phyloP scores from a whole-genome alignment of 2,329 filamentous ascomycete genomes.

The Amphichorda felina region DNA sequence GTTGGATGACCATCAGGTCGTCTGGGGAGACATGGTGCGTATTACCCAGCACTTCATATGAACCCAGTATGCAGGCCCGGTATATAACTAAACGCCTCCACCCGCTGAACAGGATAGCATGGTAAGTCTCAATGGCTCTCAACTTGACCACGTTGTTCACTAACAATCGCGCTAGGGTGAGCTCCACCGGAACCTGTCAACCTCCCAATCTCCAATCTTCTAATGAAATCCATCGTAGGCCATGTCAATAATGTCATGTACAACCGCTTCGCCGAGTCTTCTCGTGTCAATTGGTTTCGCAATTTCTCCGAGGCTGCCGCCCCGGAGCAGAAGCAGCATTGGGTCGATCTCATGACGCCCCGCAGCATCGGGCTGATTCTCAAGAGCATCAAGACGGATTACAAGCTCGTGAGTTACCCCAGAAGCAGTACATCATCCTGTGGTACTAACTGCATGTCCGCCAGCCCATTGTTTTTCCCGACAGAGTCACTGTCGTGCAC shows the following conservation, averaged over 20 bases:
- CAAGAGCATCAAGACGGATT: conserved; percentile 68
- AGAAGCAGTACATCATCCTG: not conserved
- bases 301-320: conserved; percentile 57
- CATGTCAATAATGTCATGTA: conserved; percentile 87
- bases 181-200: not conserved
- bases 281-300: conserved; percentile 64
- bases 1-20: conserved; percentile 54
- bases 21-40: conserved; percentile 77
- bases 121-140: conserved; percentile 25
- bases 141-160: not conserved
- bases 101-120: conserved; percentile 30
- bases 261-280: conserved; percentile 71
- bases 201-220: too few species aligned
- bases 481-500: conserved; percentile 74
- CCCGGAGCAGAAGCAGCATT: conserved; percentile 46
- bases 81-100: not conserved
- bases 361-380: conserved; percentile 62
- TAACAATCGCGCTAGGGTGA: not conserved
- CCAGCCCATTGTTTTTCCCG: conserved; percentile 80
- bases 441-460: too few species aligned
- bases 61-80: not conserved
- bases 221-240: conserved; percentile 5
- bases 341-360: conserved; percentile 58
- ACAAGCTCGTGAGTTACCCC: conserved; percentile 63
- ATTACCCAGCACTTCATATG: conserved; percentile 12